phyloP scores from a whole-genome alignment of 2,329 filamentous ascomycete genomes.

The Fusarium beomiforme region DNA sequence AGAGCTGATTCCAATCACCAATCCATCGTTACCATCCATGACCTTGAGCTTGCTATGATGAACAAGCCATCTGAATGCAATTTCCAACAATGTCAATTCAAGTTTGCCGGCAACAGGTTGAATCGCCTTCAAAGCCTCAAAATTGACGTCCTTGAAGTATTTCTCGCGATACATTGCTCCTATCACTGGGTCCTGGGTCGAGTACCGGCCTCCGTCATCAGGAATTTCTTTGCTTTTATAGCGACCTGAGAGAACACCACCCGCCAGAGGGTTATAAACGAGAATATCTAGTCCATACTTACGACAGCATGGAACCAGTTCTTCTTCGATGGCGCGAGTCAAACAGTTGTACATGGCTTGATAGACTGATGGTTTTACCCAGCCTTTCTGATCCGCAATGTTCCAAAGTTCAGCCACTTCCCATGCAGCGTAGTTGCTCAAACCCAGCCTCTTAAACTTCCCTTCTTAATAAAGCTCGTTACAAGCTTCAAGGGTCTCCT shows the following conservation, averaged over 20 bases:
- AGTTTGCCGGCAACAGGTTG: constrained; percentile 71
- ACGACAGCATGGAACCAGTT: constrained; percentile 52
- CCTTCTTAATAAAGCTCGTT: constrained; percentile 76
- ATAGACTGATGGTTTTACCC: constrained; percentile 77
- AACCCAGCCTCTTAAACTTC: constrained; percentile 76
- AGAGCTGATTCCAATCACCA: constrained; percentile 63
- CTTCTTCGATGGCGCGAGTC: constrained; percentile 57
- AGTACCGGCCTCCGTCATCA: constrained; percentile 38
- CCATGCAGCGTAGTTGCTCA: constrained; percentile 79
- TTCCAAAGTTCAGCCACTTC: constrained; percentile 79
- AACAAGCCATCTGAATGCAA: constrained; percentile 72
- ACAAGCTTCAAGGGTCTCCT: constrained; percentile 73
- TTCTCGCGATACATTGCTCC: constrained; percentile 8
- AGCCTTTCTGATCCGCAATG: constrained; percentile 61
- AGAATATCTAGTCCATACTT: constrained; percentile 76
- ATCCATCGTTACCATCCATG: constrained; percentile 53
- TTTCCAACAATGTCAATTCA: constrained; percentile 72
- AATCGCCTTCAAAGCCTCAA: constrained; percentile 69
- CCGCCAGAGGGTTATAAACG: constrained; percentile 77
- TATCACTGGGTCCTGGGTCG: constrained; percentile 20
- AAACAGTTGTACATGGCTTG: constrained; percentile 73
- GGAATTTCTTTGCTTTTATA: constrained; percentile 44
- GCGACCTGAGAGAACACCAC: constrained; percentile 75
- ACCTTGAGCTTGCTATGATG: constrained; percentile 69
- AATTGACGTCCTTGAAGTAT: constrained; percentile 71